Evolutionary conservation across 768 basidiomycete genomes (phyloP), one percentile per base, ranked within the genome.

Genomic region (Phanerochaete carnosa): DNA sequence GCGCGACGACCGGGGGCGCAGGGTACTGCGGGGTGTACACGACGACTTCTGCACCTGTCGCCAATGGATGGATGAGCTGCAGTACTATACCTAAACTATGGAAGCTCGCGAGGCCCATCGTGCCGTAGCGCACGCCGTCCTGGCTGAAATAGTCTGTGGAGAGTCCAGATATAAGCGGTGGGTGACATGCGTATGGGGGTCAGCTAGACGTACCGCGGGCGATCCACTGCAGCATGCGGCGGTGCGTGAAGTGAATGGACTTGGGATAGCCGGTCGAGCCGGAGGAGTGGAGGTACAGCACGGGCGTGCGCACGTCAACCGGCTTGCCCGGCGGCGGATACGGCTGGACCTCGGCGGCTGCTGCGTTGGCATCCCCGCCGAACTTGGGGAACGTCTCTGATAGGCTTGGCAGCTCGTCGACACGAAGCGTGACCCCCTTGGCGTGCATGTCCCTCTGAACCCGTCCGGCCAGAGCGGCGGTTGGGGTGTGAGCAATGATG

Each of bases 251-350:
- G 1, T 55, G 51, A 19, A 83, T 75, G 7, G 77, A 65, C 58
- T 79, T 81, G 0, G 81, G 80, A 51, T 78, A 72, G 3, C 80
- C 79, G 0, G 81, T 80, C 54, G 79, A 81, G 19, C 81, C 81
- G 4, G 82, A 83, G 0, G 82, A 82, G 59, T 83, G 80, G 0
- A 80, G 64, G 54, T 79, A 82, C 12, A 76, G 43, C 43, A 71
- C 51, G 66, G 51, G 68, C 30, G 35, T 35, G 19, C 45, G 45
- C 55, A 45, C 26, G 16, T 26, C 33, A 13, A 30, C 32, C 19
- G 19, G 19, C 2, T 23, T 15, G 1, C 22, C 22, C 9, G 26
- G 11, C 15, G 52, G 11, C 19, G 62, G 62, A 28, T 60, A 55
- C 2, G 65, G 58, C 33, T 33, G 29, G n/a, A 64, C 61, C 2